Conservation (phyloP, 2,329 filamentous ascomycete genomes). For the Ophiostoma sp. region DNA sequence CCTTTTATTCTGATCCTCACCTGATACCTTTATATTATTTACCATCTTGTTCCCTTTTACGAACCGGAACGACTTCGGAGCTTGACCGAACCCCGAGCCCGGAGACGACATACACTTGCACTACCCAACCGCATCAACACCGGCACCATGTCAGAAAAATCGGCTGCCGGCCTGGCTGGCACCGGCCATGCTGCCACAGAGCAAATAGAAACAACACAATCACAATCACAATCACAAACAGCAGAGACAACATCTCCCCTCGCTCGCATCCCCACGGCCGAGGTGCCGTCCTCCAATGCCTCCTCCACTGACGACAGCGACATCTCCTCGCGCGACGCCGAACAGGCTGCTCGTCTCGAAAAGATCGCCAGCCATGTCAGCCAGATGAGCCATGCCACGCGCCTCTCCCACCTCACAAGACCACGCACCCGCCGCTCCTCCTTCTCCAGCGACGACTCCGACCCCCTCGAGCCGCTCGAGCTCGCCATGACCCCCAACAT, state of each 20-base stretch:
- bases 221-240: no score
- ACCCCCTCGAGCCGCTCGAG: constrained; percentile 27
- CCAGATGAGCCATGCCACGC: constrained; percentile 15
- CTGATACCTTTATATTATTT: neutral
- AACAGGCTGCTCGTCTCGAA: constrained; percentile 10
- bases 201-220: neutral
- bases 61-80: neutral
- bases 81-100: neutral
- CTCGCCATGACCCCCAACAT: constrained; percentile 27
- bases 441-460: constrained; percentile 24
- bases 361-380: constrained; percentile 17
- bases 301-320: constrained; percentile 15
- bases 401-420: constrained; percentile 11
- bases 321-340: constrained; percentile 1
- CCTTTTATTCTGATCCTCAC: no score
- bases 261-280: neutral
- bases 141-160: constrained; percentile 11
- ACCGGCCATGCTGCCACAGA: neutral
- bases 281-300: constrained; percentile 11
- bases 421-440: constrained; percentile 19
- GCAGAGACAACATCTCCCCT: neutral
- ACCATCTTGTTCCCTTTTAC: neutral
- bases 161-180: neutral
- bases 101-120: neutral
- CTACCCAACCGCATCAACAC: neutral